These are phyloP conservation scores for Sicyos baderoa DNA, from an alignment of 306 rosid species.

Conservation along the genomic window DNA sequence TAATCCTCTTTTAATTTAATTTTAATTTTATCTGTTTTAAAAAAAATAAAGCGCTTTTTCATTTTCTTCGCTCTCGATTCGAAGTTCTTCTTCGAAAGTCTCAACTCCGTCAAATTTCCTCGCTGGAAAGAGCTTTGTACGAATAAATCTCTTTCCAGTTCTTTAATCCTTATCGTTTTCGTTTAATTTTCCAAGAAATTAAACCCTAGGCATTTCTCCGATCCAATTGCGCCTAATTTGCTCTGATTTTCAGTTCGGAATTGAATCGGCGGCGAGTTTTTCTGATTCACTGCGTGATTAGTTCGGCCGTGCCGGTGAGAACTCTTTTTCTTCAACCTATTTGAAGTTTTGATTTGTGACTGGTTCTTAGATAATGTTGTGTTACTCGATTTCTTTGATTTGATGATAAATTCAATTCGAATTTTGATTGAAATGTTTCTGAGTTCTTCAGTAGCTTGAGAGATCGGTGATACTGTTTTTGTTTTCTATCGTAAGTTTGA, in stretches of 20 bases:
- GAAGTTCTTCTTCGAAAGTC: slow-evolving; percentile 11
- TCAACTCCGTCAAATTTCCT: not conserved
- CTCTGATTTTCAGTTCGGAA: not conserved
- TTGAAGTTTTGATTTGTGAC: not conserved
- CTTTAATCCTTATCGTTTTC: not conserved
- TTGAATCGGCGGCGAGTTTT: not conserved
- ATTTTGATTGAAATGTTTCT: not conserved
- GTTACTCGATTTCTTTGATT: not conserved
- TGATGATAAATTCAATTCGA: not conserved
- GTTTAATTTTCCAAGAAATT: not conserved
- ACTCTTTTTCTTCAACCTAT: not conserved
- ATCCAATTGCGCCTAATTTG: not conserved
- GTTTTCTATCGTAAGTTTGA: slow-evolving; percentile 3
- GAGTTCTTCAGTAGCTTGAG: not conserved
- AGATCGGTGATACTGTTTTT: not conserved
- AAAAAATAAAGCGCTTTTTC: slow-evolving; percentile 3
- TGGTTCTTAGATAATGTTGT: not conserved
- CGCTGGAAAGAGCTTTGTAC: not conserved
- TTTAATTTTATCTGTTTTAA: not conserved
- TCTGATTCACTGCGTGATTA: not conserved
- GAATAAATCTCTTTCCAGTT: not conserved
- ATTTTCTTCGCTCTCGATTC: slow-evolving; percentile 6
- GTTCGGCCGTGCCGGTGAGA: slow-evolving; percentile 3
- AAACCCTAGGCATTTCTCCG: not conserved
- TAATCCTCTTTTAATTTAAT: not conserved